Conservation (phyloP, 768 basidiomycete genomes). For the Podaxis sp. region DNA sequence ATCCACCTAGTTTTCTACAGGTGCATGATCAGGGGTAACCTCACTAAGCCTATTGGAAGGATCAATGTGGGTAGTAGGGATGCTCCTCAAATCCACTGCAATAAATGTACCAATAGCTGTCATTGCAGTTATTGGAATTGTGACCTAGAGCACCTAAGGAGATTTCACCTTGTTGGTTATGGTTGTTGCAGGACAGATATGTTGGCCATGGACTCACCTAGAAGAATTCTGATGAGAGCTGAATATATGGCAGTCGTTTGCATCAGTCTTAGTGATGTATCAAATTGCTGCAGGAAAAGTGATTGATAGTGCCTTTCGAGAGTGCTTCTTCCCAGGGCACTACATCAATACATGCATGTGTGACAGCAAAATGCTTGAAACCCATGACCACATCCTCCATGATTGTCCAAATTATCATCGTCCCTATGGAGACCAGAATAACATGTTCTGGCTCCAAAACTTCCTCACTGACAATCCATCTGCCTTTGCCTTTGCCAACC, state of each 20-base stretch:
- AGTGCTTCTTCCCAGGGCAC: too few species aligned
- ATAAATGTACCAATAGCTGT: conserved; percentile 4
- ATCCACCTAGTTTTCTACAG: background rate
- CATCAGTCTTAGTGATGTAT: background rate
- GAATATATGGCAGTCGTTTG: background rate
- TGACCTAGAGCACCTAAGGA: background rate
- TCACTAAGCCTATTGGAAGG: background rate
- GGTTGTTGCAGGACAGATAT: background rate
- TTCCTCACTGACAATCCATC: too few species aligned
- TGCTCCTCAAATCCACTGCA: conserved; percentile 1
- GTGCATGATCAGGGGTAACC: background rate
- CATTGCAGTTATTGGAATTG: background rate
- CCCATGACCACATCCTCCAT: too few species aligned
- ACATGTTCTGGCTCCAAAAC: too few species aligned
- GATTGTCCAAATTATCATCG: too few species aligned
- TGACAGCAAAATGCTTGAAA: too few species aligned
- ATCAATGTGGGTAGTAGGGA: background rate
- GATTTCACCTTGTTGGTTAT: background rate
- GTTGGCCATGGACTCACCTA: background rate
- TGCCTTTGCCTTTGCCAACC: too few species aligned
- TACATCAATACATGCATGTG: too few species aligned
- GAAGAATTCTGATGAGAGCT: background rate
- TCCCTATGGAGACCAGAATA: too few species aligned
- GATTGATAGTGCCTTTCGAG: too few species aligned
- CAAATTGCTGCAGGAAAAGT: background rate